Base-by-base conservation (phyloP, 2,329 filamentous ascomycete species). In the Cladosporium phlei region DNA sequence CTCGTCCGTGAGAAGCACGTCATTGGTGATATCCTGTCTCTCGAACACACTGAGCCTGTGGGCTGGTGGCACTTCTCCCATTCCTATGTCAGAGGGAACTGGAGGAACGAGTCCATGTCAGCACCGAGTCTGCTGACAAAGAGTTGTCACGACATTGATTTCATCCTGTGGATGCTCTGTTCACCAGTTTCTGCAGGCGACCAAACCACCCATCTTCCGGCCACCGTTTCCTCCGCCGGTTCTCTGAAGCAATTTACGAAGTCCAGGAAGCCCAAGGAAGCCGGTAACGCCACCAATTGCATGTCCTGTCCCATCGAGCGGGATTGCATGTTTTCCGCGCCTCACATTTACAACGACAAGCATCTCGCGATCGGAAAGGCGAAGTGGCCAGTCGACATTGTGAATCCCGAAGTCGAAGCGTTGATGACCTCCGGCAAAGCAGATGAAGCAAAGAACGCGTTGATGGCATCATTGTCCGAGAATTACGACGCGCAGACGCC, bases 11-110 rank as follows among this genome's bases (percentile, higher is more conserved):
- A 85, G 53, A 80, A 94, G 43, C 76, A 77, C 10, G 79, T 83
- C 10, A 84, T 98, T 59, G 93, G 93, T 5, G 86, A 96, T 46
- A 74, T 96, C 22, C 72, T 94, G 43, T 91, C 86, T 29, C 76
- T 95, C 29, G 86, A 94, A 53, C 93, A 97, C 66, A 93, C 88
- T 0, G 93, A 97, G 65, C 93, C 93, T 0, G 84, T 98, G 0
- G 93, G 93, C 1, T 95, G 86, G 83, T 97, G 89, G 88, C 93
- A 97, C 65, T 97, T 94, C 63, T 76, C 85, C 0, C 90, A 95
- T 65, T 88, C 83, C 32, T 95, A 91, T 58, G 91, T 97, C 27
- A 79, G 87, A 35, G 93, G 93, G 12, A 96, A 97, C 67, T 97
- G 93, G 93, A 80, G 91, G 5, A 87, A 86, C 52, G 82, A 88